Percentiles rank a stretch among this genome's conserved stretches.
Evolutionary conservation across 2,329 filamentous ascomycete species (phyloP).

Genomic region (Metarhizium anisopliae): DNA sequence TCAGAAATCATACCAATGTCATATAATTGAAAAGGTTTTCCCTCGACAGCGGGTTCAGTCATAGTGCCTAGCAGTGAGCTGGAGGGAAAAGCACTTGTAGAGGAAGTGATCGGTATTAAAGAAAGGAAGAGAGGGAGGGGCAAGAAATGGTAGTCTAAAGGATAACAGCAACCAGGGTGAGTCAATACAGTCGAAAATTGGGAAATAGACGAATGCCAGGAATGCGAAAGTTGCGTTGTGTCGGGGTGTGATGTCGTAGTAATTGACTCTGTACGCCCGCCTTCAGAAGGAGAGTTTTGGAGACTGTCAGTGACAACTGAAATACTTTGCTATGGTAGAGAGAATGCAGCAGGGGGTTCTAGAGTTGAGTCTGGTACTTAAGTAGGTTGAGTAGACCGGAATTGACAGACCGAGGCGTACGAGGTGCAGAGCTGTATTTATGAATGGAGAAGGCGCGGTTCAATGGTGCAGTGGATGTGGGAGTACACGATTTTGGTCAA

Average conservation of each 20-base stretch:
- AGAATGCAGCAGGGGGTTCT: neutral
- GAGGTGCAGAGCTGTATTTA: neutral
- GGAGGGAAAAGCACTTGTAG: neutral
- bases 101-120: neutral
- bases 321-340: neutral
- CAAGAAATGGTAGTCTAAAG: too few species aligned
- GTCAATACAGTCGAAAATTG: too few species aligned
- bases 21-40: slow-evolving; percentile 20
- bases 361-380: neutral
- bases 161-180: too few species aligned
- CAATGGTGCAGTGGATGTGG: neutral
- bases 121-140: neutral
- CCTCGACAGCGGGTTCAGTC: neutral
- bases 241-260: too few species aligned
- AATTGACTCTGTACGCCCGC: too few species aligned
- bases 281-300: too few species aligned
- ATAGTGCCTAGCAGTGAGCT: neutral
- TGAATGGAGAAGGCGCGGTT: neutral
- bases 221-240: too few species aligned
- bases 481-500: neutral
- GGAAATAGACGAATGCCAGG: too few species aligned
- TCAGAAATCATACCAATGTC: slow-evolving; percentile 31
- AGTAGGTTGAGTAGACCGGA: neutral
- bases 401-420: neutral
- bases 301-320: too few species aligned